Evolutionary conservation across 345 rosid species (phyloP), one percentile per base, ranked within the genome.

Genomic region (Xanthoceras sorbifolium): DNA sequence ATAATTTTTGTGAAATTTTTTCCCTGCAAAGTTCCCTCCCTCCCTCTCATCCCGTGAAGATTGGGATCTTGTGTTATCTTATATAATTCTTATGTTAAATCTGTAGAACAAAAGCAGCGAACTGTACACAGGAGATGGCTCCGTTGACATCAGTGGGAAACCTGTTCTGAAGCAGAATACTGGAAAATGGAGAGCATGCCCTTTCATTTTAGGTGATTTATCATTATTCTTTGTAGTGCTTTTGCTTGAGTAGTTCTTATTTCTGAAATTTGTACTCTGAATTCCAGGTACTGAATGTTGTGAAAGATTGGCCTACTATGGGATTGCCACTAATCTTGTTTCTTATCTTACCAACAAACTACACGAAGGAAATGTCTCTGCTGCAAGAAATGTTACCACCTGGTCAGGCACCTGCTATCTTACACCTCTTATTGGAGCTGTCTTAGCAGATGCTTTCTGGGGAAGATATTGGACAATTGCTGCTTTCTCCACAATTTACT

Each of bases 381-480:
- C 98, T 63, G 97, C 99, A 69, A 89, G 92, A 84, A 92, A 89
- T 77, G 99, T 92, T 60, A 85, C 94, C 0, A 91, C 94, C 63
- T 93, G 98, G 98, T 78, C 85, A 75, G 98, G 97, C 32, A 95
- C 98, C 75, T 93, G 97, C 84, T 93, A 95, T 78, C 89, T 95
- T n/a, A 85, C 99, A 38, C 98, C 99, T 73, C 93, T 95, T 63
- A 87, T 92, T 71, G 99, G 99, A 75, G 97, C 98, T 9, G 77
- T 90, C 22, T 20, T 95, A 64, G 99, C 98, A 31, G 99, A 95
- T 87, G 93, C 98, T 40, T 95, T 87, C 69, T 92, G 97, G 97
- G 98, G 99, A 77, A 81, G 98, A 90, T 95, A 93, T 90, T 90
- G 97, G 97, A 93, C 99, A 0, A 95, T 95, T 9, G 98, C 94